A percentile compares a stretch with the other conserved stretches of the same genome.
Evolutionary conservation across 2,329 filamentous ascomycete species (phyloP).

Genomic region (Colletotrichum sojae): DNA sequence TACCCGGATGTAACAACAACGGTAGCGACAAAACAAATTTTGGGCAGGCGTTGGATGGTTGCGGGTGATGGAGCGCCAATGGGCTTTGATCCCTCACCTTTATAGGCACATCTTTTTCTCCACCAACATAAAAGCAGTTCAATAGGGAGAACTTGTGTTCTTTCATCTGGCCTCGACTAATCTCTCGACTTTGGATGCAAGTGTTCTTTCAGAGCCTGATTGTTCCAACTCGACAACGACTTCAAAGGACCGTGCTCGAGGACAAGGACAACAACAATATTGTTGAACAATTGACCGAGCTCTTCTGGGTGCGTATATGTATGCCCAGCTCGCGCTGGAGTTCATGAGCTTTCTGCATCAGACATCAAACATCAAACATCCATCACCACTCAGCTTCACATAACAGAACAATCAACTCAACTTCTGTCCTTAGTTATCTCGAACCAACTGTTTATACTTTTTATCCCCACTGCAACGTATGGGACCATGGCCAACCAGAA

Average conservation of each 20-base stretch:
- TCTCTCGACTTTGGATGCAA: no score
- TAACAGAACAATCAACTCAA: not conserved
- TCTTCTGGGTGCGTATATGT: not conserved
- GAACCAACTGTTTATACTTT: no score
- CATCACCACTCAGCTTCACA: not conserved
- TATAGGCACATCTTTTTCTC: not conserved
- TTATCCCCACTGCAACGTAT: no score
- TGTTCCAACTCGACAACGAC: not conserved
- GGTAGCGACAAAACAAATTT: no score
- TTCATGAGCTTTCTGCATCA: not conserved
- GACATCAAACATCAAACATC: not conserved
- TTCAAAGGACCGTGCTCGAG: not conserved
- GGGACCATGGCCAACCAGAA: not conserved
- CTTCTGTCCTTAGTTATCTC: not conserved
- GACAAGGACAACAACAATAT: not conserved
- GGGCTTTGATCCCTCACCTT: not conserved
- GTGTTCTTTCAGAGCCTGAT: not conserved
- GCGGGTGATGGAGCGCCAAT: no score
- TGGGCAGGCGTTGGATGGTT: no score
- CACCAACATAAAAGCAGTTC: not conserved
- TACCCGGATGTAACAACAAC: constrained; percentile 38
- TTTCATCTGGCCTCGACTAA: no score
- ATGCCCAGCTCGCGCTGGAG: not conserved
- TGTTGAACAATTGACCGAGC: not conserved
- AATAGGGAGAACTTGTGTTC: no score